These are phyloP conservation scores for Lepiota venenata DNA, from an alignment of 768 basidiomycete species.

Conservation along the genomic window DNA sequence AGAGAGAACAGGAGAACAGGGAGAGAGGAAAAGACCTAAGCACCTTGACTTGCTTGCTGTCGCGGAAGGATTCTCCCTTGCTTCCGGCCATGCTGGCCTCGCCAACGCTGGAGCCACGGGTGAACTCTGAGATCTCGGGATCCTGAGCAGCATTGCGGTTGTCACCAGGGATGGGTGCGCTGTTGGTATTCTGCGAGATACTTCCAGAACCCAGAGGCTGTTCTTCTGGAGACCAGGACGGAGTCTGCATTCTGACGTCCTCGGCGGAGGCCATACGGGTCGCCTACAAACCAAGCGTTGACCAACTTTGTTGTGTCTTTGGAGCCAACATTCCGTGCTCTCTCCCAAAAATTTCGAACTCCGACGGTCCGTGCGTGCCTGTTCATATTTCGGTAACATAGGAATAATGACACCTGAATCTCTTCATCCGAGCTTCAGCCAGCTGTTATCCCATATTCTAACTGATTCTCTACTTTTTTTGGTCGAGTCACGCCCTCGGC, in stretches of 20 bases:
- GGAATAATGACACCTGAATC: too few relatives aligned
- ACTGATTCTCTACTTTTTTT: too few relatives aligned
- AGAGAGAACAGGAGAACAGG: constrained; percentile 20
- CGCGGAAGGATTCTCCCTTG: constrained; percentile 48
- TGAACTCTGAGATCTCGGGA: constrained; percentile 48
- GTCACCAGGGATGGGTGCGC: constrained; percentile 45
- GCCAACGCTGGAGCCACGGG: constrained; percentile 47
- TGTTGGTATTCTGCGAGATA: constrained; percentile 42
- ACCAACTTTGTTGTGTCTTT: background rate
- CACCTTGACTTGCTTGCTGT: constrained; percentile 83
- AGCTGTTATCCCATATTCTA: too few relatives aligned
- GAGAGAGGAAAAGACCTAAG: constrained; percentile 57
- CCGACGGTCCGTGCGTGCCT: constrained; percentile 16
- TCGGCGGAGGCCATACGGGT: constrained; percentile 26
- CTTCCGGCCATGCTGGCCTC: constrained; percentile 36
- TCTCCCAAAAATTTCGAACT: constrained; percentile 12
- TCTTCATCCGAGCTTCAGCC: too few relatives aligned
- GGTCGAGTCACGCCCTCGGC: too few relatives aligned
- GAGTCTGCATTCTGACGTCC: constrained; percentile 31
- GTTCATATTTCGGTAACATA: too few relatives aligned
- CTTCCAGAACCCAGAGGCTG: constrained; percentile 39
- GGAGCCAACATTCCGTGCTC: background rate
- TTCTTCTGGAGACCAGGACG: constrained; percentile 52
- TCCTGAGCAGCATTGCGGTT: constrained; percentile 43
- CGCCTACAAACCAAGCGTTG: background rate